Conservation (phyloP, 2,329 filamentous ascomycete genomes). For the Laburnicola sp. region DNA sequence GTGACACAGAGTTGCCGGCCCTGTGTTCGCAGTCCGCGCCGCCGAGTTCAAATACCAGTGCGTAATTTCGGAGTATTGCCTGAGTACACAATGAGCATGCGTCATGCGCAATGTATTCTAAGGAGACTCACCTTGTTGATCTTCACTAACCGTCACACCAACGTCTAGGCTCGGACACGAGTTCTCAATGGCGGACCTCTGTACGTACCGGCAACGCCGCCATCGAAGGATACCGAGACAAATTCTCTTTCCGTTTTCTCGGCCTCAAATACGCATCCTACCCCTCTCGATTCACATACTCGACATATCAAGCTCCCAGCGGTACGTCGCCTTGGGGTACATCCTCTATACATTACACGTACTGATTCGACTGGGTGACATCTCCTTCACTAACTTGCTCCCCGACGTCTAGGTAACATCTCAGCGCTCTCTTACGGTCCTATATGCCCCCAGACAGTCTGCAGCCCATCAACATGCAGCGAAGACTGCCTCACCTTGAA, state of each 20-base stretch:
- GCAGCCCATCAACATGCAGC: conserved; percentile 21
- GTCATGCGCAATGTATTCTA: too few species aligned
- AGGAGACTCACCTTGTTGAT: too few species aligned
- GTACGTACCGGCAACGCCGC: conserved; percentile 26
- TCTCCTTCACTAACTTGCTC: too few species aligned
- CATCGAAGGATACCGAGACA: conserved; percentile 49
- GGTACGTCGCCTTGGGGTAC: neutral
- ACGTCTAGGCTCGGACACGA: conserved; percentile 2
- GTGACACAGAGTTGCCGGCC: conserved; percentile 24
- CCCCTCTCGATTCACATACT: conserved; percentile 53
- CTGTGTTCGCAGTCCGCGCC: conserved; percentile 31
- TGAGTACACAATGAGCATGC: too few species aligned
- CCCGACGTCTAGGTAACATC: conserved; percentile 31
- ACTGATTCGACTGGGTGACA: too few species aligned
- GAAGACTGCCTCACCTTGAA: conserved; percentile 55
- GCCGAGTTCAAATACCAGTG: conserved; percentile 4
- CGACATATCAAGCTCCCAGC: conserved; percentile 42
- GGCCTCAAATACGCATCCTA: conserved; percentile 54
- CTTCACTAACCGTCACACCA: too few species aligned
- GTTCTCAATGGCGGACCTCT: conserved; percentile 19
- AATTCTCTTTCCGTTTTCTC: conserved; percentile 56
- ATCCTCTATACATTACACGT: neutral
- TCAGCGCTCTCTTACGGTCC: conserved; percentile 41
- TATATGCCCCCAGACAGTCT: conserved; percentile 48
- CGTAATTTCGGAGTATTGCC: too few species aligned